Evolutionary conservation across 257 asterid genomes (phyloP).

Genomic region (Knoxia roxburghii): DNA sequence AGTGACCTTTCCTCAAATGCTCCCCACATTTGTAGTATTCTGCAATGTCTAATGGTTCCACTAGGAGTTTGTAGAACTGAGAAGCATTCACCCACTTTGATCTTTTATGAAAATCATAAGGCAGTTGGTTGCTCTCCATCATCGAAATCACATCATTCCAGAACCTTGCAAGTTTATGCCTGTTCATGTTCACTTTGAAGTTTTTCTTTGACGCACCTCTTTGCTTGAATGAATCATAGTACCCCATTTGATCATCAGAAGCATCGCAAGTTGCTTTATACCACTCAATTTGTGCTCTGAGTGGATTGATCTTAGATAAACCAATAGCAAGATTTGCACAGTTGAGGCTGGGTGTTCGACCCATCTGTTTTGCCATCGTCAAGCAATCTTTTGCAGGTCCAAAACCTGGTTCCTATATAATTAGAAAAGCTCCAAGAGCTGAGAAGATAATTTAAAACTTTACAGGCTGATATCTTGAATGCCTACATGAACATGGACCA

Average conservation of each 20-base stretch:
- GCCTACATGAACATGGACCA: neutral
- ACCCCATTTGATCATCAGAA: slow-evolving; percentile 68
- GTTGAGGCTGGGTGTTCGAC: slow-evolving; percentile 63
- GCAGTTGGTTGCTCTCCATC: slow-evolving; percentile 66
- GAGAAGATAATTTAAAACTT: neutral
- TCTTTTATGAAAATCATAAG: slow-evolving; percentile 67
- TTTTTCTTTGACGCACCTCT: slow-evolving; percentile 54
- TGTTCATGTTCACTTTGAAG: slow-evolving; percentile 47
- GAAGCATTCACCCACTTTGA: slow-evolving; percentile 65
- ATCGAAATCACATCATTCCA: slow-evolving; percentile 61
- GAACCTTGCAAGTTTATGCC: slow-evolving; percentile 46
- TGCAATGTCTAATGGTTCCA: slow-evolving; percentile 89
- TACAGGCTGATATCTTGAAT: neutral
- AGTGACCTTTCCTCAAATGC: slow-evolving; percentile 72
- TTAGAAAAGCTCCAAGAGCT: slow-evolving; percentile 12
- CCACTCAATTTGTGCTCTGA: slow-evolving; percentile 80
- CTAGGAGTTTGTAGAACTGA: slow-evolving; percentile 64
- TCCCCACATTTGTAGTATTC: slow-evolving; percentile 56
- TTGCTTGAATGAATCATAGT: slow-evolving; percentile 72
- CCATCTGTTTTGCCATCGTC: slow-evolving; percentile 50
- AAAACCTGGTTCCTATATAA: slow-evolving; percentile 48
- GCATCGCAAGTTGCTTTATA: slow-evolving; percentile 58
- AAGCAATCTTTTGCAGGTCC: slow-evolving; percentile 51
- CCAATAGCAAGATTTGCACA: slow-evolving; percentile 61
- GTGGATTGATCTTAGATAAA: slow-evolving; percentile 52